Evolutionary conservation across 441 rosid species (phyloP), one percentile per base, ranked within the genome.

Genomic region (Brassica hybrid): DNA sequence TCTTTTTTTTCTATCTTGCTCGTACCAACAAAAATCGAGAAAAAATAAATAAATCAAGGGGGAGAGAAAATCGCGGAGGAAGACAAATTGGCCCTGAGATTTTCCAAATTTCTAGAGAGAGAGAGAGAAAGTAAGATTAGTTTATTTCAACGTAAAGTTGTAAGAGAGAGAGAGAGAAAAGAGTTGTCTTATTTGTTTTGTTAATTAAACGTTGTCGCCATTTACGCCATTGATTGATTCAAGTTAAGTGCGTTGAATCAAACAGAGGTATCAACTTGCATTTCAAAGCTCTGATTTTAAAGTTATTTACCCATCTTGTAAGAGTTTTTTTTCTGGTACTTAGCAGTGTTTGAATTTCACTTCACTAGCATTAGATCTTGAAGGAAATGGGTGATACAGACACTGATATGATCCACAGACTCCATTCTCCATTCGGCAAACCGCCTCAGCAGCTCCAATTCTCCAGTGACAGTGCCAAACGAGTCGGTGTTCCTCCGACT

Each of bases 401-500:
- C 60, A 82, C 79, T 71, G 94, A 91, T 34, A 81, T 89, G 91
- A 88, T 92, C 82, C 93, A 83, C 27, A 89, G 92, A 86, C 0
- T 81, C 88, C n/a, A n/a, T 1, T 81, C 90, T 76, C 88, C 4
- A 79, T 82, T 62, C 83, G 34, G 34, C 5, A 86, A 86, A 59
- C 89, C 82, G 19, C 79, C 86, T 5, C 76, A 77, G 64, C 92
- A 88, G 16, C 87, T 87, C 72, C 91, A 88, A 67, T 89, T 86
- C 67, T 69, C 88, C 43, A 36, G 43, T 36, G 43, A 36, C 43
- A 36, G 43, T 2, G 11, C 3, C 58, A 93, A 86, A 74, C 88
- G 93, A 83, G 83, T 71, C 27, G 94, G 97, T 25, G 88, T 93
- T 3, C 98, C 97, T 23, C 99, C 99, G 7, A 82, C 94, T 72